Evolutionary conservation across 1,284 basidiomycete species (phyloP).

Genomic region (Neolentinus lepideus): DNA sequence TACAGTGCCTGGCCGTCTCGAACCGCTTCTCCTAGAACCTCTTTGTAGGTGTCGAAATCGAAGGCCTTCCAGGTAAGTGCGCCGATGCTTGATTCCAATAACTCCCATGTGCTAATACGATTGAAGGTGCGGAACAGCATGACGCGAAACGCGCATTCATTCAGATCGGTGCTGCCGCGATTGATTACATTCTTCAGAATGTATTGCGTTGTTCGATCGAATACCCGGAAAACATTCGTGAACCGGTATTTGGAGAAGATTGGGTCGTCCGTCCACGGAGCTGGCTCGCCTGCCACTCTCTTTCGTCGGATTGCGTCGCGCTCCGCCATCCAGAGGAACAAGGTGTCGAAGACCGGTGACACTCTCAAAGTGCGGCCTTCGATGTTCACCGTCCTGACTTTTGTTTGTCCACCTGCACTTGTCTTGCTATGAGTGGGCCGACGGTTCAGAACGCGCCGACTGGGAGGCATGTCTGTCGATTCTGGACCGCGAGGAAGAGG

Average conservation of each 20-base stretch:
- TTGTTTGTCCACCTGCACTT: too few relatives aligned
- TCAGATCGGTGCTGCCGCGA: conserved; percentile 24
- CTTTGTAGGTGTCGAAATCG: conserved; percentile 24
- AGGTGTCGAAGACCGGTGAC: conserved; percentile 23
- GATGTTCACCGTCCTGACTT: conserved; percentile 16
- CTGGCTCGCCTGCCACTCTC: conserved; percentile 22
- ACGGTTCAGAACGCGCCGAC: too few relatives aligned
- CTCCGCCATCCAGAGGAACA: conserved; percentile 29
- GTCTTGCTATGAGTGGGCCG: too few relatives aligned
- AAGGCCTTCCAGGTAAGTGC: conserved; percentile 26
- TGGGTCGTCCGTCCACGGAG: conserved; percentile 30
- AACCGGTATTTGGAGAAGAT: conserved; percentile 28
- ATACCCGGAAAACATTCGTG: conserved; percentile 35
- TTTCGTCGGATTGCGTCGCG: conserved; percentile 25
- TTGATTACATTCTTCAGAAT: conserved; percentile 31
- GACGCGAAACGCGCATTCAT: conserved; percentile 34
- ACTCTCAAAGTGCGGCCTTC: conserved; percentile 19
- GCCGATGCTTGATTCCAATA: conserved; percentile 22
- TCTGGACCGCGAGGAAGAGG: too few relatives aligned
- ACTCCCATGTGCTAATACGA: conserved; percentile 33
- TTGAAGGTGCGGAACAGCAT: conserved; percentile 36
- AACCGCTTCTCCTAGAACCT: conserved; percentile 20
- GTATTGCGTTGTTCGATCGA: conserved; percentile 34
- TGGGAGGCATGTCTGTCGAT: too few relatives aligned
- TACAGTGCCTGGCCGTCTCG: conserved; percentile 19